Base-by-base conservation (phyloP, 768 basidiomycete genomes). In the Imleria badia region DNA sequence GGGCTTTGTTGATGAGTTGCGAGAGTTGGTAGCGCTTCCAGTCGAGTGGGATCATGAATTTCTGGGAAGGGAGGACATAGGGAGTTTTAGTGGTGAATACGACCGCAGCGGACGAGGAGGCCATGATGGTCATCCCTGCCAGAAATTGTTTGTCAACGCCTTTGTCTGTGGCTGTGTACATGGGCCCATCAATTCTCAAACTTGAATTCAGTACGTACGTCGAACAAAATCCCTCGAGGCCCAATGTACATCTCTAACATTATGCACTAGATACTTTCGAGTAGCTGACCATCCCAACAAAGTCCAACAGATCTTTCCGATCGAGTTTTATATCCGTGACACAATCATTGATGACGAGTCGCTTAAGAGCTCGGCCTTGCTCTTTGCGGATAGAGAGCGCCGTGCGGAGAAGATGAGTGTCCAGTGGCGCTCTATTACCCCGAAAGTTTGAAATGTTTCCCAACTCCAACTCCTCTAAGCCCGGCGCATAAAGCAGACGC, bases 11-110 rank as follows among this genome's bases (percentile, higher is more conserved):
- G 54, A 99, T 85, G 40, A 98, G 86, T 56, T 98, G 94, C 1
- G 95, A 98, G 31, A 99, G 87, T 64, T 98, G 96, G 71, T 90
- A 98, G n/a, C 96, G 85, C 53, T 81, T 83, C 94, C 94, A 98
- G 70, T 82, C 75, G 1, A 85, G 78, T 2, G 97, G 96, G 15
- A 98, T 87, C 84, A 97, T 86, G 68, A 93, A 98, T 66, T 92
- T 93, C 69, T 94, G 91, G 1, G 85, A 79, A 89, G 63, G 63
- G 12, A 64, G 52, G 12, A 48, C 52, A 52, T 66, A 64, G 2
- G 54, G 38, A 13, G 63, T 48, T 36, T 60, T 63, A n/a, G 63
- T 64, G 2, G 60, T 56, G 50, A 64, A 60, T 9, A 51, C 20
- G 29, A 64, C 54, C 17, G 64, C 57, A 40, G 64, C 48, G n/a